Conservation (phyloP, 1,284 basidiomycete species). For the Cystobasidium slooffiae region DNA sequence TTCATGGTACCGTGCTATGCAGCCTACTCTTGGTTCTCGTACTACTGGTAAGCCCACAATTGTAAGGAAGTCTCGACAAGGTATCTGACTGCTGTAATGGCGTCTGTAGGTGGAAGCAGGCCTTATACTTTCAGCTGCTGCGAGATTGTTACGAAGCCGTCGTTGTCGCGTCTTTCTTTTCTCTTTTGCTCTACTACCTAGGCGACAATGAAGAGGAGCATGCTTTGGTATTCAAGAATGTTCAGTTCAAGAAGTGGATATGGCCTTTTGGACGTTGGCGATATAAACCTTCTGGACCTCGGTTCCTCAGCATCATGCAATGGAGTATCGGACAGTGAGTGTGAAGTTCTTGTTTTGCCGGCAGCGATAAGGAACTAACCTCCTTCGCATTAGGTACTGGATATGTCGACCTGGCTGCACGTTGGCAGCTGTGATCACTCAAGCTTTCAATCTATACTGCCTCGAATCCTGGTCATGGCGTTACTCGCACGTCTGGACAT, state of each 20-base stretch:
- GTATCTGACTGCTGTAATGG: conserved; percentile 14
- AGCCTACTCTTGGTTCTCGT: conserved; percentile 69
- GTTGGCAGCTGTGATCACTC: conserved; percentile 62
- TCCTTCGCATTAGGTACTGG: conserved; percentile 20
- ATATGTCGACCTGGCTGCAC: conserved; percentile 42
- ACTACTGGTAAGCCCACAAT: conserved; percentile 63
- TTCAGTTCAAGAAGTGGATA: conserved; percentile 68
- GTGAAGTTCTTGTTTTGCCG: conserved; percentile 58
- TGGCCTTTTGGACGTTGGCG: conserved; percentile 69
- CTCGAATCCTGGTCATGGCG: conserved; percentile 70
- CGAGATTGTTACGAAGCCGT: conserved; percentile 71
- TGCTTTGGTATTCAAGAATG: conserved; percentile 62
- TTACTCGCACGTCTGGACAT: conserved; percentile 73
- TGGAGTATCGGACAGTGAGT: conserved; percentile 81
- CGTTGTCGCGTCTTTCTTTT: conserved; percentile 76
- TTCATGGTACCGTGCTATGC: conserved; percentile 80
- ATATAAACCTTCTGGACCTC: conserved; percentile 67
- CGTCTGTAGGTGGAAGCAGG: conserved; percentile 45
- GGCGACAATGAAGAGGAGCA: conserved; percentile 64
- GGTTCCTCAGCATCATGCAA: conserved; percentile 77
- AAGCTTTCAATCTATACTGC: conserved; percentile 64
- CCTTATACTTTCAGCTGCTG: conserved; percentile 55
- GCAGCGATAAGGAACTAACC: neutral
- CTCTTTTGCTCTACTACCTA: conserved; percentile 72
- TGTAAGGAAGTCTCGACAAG: neutral